phyloP scores from a whole-genome alignment of 352 stramenopile species.

The Discostella stelligera region DNA sequence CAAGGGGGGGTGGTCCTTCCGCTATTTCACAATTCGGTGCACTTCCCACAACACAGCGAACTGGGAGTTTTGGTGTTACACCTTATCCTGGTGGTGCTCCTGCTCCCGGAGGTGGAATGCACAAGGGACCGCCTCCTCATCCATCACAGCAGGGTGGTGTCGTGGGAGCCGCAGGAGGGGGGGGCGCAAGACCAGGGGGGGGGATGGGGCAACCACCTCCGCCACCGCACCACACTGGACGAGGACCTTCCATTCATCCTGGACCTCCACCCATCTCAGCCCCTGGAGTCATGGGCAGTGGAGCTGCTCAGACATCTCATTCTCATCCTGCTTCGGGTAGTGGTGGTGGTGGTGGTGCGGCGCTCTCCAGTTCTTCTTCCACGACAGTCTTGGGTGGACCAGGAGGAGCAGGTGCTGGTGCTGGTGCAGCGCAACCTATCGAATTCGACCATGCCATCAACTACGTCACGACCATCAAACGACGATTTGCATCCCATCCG shows the following conservation, averaged over 20 bases:
- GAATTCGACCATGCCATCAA: constrained; percentile 99
- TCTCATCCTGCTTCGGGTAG: not conserved
- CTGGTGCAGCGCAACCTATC: constrained; percentile 82
- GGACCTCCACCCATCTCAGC: not conserved
- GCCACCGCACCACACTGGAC: not conserved
- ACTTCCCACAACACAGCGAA: too few species aligned
- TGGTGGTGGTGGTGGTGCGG: not conserved
- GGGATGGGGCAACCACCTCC: not conserved
- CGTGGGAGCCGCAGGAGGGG: not conserved
- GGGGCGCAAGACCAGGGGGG: not conserved
- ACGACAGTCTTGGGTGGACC: constrained; percentile 11
- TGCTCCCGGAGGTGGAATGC: not conserved
- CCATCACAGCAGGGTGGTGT: not conserved
- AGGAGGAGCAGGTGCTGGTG: constrained; percentile 12
- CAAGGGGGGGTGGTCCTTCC: not conserved
- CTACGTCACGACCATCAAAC: constrained; percentile 99
- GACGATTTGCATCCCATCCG: constrained; percentile 93
- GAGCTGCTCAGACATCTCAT: constrained; percentile 6
- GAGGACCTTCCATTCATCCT: not conserved
- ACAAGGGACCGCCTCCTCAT: constrained; percentile 5
- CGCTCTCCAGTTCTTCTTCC: constrained; percentile 4
- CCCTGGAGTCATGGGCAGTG: not conserved
- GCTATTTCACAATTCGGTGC: not conserved
- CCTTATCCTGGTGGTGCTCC: not conserved
- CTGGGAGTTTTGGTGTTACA: not conserved